These are phyloP conservation scores for Hamamelis virginiana DNA, from an alignment of 164 flowering plant species.

Conservation along the genomic window DNA sequence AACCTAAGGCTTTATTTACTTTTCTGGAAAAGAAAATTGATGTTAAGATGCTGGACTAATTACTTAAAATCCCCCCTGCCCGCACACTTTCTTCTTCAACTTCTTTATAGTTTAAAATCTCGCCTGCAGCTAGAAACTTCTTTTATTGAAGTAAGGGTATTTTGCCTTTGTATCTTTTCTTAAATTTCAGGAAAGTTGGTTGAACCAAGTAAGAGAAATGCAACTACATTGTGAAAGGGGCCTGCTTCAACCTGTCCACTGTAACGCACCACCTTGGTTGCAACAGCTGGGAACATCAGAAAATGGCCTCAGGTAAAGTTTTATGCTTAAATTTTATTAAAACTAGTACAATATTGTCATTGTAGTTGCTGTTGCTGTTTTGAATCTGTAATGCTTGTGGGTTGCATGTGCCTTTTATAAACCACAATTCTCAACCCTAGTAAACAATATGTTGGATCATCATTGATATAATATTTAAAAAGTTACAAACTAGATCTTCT, in stretches of 20 bases:
- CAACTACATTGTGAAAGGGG: constrained; percentile 67
- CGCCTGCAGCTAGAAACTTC: neutral
- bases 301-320: constrained; percentile 38
- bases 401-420: too few relatives aligned
- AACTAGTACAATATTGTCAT: neutral
- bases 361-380: too few relatives aligned
- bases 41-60: too few relatives aligned
- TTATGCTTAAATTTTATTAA: neutral
- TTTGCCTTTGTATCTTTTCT: neutral
- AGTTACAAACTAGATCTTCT: too few relatives aligned
- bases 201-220: constrained; percentile 77
- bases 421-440: too few relatives aligned
- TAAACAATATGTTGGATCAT: too few relatives aligned
- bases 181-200: constrained; percentile 60
- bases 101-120: neutral
- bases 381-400: too few relatives aligned
- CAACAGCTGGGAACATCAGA: constrained; percentile 30
- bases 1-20: too few relatives aligned
- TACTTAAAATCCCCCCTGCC: neutral
- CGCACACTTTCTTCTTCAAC: neutral
- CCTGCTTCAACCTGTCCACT: constrained; percentile 39
- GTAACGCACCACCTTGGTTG: constrained; percentile 16
- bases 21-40: neutral
- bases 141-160: neutral
- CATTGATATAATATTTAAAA: too few relatives aligned